Conservation (phyloP, 345 rosid species). For the Lepidium didymum region DNA sequence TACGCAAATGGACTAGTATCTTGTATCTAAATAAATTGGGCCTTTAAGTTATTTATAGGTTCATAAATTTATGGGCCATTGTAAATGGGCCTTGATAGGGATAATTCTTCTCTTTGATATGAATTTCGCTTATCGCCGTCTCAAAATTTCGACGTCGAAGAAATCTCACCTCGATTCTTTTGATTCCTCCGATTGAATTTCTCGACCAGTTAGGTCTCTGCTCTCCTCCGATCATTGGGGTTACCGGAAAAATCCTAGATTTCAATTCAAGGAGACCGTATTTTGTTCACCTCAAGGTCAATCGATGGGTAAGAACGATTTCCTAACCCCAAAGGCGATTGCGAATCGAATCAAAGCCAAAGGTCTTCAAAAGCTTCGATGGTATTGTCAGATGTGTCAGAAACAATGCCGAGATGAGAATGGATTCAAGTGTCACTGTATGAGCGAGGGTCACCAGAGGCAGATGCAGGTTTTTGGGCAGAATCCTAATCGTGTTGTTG, state of each 20-base stretch:
- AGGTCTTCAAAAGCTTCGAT: slow-evolving; percentile 92
- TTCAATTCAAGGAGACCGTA: not conserved
- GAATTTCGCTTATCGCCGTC: not conserved
- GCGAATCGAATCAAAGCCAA: slow-evolving; percentile 88
- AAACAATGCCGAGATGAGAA: slow-evolving; percentile 97
- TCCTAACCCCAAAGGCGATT: slow-evolving; percentile 83
- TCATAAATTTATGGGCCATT: not conserved
- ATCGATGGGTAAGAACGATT: slow-evolving; percentile 87
- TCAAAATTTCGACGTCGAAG: not conserved
- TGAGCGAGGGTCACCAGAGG: slow-evolving; percentile 94
- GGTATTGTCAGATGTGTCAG: slow-evolving; percentile 99
- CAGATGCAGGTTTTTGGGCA: slow-evolving; percentile 93
- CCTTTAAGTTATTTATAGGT: not conserved
- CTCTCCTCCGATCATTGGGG: not conserved
- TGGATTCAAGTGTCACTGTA: slow-evolving; percentile 97
- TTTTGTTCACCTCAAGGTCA: not conserved
- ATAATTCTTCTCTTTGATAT: not conserved
- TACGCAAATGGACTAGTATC: no score
- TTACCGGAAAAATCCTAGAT: not conserved
- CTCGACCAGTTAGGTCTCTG: not conserved
- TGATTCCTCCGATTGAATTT: not conserved
- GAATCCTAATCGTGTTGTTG: slow-evolving; percentile 64
- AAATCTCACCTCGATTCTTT: not conserved
- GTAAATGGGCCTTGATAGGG: not conserved
- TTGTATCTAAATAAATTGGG: not conserved